A percentile compares a stretch with the other conserved stretches of the same genome.
These are phyloP conservation scores for Tetracentron sinense DNA, from an alignment of 164 flowering plant genomes.

Conservation along the genomic window DNA sequence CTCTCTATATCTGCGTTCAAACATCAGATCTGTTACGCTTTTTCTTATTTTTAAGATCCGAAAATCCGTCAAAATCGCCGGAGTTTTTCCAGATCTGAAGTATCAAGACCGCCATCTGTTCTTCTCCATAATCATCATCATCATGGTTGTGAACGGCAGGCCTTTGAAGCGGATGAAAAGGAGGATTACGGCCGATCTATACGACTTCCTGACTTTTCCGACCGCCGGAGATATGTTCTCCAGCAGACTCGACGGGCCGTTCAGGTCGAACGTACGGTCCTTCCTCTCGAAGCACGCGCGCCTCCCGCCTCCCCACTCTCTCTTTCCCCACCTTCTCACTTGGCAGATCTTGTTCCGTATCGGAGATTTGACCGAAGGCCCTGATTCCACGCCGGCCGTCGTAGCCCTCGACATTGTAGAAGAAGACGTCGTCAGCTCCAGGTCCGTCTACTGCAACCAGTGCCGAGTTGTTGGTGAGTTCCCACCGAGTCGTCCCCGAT, in stretches of 20 bases:
- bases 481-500: not conserved
- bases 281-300: conserved; percentile 47
- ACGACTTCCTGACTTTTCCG: conserved; percentile 62
- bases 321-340: conserved; percentile 37
- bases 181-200: conserved; percentile 61
- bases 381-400: conserved; percentile 27
- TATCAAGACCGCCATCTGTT: not conserved
- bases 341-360: conserved; percentile 56
- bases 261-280: conserved; percentile 39
- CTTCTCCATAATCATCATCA: no score
- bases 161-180: conserved; percentile 68
- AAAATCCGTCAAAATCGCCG: not conserved
- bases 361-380: conserved; percentile 27
- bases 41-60: not conserved
- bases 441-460: conserved; percentile 85
- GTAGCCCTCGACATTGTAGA: conserved; percentile 70
- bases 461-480: conserved; percentile 94
- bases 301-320: conserved; percentile 34
- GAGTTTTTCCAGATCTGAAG: not conserved
- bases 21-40: not conserved
- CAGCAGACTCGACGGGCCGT: conserved; percentile 32
- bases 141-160: conserved; percentile 63
- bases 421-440: conserved; percentile 74
- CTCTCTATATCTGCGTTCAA: no score
- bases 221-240: conserved; percentile 14